Conservation (phyloP, 2,329 filamentous ascomycete genomes). For the Catunica adiposa region DNA sequence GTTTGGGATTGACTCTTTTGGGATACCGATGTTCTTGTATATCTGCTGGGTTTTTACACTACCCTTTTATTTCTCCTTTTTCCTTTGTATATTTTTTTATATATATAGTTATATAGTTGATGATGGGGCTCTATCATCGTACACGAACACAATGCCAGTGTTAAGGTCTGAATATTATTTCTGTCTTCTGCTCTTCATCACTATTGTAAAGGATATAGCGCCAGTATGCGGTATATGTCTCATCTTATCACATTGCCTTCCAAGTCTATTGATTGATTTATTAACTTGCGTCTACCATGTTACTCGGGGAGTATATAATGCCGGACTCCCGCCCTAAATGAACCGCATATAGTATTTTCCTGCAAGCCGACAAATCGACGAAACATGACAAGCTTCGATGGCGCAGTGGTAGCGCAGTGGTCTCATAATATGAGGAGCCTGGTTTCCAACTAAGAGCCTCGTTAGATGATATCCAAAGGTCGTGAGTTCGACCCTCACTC, state of each 20-base stretch:
- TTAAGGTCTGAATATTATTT: neutral
- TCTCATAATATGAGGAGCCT: constrained; percentile 10
- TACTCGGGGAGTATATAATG: no score
- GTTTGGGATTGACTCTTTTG: neutral
- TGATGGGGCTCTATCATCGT: neutral
- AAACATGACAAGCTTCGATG: constrained; percentile 14
- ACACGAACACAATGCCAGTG: constrained; percentile 1
- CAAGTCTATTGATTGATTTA: no score
- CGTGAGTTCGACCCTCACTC: constrained; percentile 15
- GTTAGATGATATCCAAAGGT: constrained; percentile 14
- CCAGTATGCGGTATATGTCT: neutral
- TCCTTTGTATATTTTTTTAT: neutral
- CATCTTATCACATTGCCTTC: no score
- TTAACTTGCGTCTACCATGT: no score
- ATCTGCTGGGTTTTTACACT: neutral
- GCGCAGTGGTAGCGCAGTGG: constrained; percentile 11
- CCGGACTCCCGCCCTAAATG: no score
- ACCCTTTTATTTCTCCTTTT: neutral
- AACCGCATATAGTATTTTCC: no score
- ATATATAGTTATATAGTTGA: neutral
- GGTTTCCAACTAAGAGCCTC: neutral
- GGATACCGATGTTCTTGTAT: neutral
- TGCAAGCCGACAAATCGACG: neutral
- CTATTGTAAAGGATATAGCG: neutral
- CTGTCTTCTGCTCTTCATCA: neutral